A percentile compares a stretch with the other conserved stretches of the same genome.
These are phyloP conservation scores for Salix arbutifolia DNA, from an alignment of 345 rosid genomes.

Conservation along the genomic window DNA sequence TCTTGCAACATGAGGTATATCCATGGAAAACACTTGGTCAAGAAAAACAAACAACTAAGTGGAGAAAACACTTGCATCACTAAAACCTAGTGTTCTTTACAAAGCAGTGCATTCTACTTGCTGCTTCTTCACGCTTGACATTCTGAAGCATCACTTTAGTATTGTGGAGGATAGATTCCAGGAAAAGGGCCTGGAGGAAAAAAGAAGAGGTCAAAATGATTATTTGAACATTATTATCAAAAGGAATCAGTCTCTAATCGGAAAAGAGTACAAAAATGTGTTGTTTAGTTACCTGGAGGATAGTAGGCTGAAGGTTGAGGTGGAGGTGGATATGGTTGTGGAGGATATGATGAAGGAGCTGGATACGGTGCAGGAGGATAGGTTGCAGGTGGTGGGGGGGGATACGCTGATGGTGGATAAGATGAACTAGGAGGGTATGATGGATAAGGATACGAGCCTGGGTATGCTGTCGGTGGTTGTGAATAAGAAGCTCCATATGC, in stretches of 20 bases:
- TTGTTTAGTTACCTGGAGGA: slow-evolving; percentile 42
- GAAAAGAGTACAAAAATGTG: background rate
- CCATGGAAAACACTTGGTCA: background rate
- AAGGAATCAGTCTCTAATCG: background rate
- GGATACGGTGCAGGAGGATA: slow-evolving; percentile 22
- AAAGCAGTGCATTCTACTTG: background rate
- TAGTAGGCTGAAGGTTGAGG: slow-evolving; percentile 44
- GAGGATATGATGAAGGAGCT: slow-evolving; percentile 27
- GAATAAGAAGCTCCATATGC: background rate
- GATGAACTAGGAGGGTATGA: slow-evolving; percentile 18
- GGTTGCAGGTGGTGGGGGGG: slow-evolving; percentile 5
- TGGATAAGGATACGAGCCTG: slow-evolving; percentile 17
- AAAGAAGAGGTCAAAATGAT: background rate
- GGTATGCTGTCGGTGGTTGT: slow-evolving; percentile 24
- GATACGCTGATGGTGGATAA: slow-evolving; percentile 35
- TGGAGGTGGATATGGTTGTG: slow-evolving; percentile 22
- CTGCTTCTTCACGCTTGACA: background rate
- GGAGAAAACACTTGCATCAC: background rate
- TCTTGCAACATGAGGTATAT: background rate
- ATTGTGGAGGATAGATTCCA: slow-evolving; percentile 57
- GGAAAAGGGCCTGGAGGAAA: slow-evolving; percentile 47
- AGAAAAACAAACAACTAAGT: background rate
- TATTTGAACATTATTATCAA: background rate
- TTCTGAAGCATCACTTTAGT: slow-evolving; percentile 28
- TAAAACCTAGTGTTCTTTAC: background rate